Base-by-base conservation (phyloP, 2,329 filamentous ascomycete genomes). In the Venturia carpophila region DNA sequence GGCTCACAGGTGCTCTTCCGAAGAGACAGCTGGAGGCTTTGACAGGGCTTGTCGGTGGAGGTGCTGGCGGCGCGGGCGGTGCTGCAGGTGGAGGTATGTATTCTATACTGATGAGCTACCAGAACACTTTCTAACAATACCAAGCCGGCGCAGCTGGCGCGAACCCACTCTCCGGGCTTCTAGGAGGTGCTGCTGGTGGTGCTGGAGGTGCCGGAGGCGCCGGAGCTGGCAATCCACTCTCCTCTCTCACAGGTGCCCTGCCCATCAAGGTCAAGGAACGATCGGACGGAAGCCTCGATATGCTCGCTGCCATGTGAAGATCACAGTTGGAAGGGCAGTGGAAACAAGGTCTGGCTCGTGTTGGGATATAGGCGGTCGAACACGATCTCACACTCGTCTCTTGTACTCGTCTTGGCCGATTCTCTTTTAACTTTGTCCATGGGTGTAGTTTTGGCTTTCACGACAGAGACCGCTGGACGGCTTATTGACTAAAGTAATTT, bases 201-300 rank as follows among this genome's bases (percentile, higher is more conserved):
- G 34, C 39, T 27, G 24, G 43, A 11, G 45, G n/a, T 5, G 45
- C n/a, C 58, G 58, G 27, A 1, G 58, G 58, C 19, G 58, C 41
- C 2, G 58, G 37, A 19, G 56, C 34, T 5, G 37, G 10, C 19
- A 19, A 61, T 10, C 58, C 58, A 9, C 19, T 61, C 3, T 37
- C 58, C 15, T 37, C n/a, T 10, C 19, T 61, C 9, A 45, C 58
- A 5, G 58, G 58, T 24, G 58, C 60, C 13, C n/a, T 61, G 1
- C 60, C 60, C 19, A 61, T 61, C 60, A 61, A 61, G 39, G 37
- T 34, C 15, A 43, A 45, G 9, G 42, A 45, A 21, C 19, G 37
- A 43, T 61, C 60, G n/a, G 52, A 58, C 37, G 52, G 52, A 58
- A 58, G 52, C n/a, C 52, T 58, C 52, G 30, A 58, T 10, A 37